Base-by-base conservation (phyloP, 352 stramenopile genomes). In the Globisporangium irregulare region DNA sequence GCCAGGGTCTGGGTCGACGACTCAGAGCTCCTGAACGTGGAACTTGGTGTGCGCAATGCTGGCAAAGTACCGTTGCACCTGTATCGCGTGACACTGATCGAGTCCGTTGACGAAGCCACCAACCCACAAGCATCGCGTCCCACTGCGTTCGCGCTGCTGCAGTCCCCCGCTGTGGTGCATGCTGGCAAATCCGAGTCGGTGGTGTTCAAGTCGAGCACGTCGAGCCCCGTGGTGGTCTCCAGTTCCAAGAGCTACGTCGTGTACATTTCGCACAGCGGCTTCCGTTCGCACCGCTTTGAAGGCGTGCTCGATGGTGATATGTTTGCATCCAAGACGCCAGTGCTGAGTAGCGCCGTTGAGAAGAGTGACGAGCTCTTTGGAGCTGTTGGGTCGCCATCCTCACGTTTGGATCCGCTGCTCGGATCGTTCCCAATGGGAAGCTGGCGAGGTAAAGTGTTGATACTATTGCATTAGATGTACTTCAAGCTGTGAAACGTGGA, bases 181-280 rank as follows among this genome's bases (percentile, higher is more conserved):
- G 74, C 77, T 5, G 75, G 67, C 8, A 72, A 68, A 15, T 75
- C 64, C 5, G 69, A 55, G 10, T 57, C 54, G 4, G 62, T 77
- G 36, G 71, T 48, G n/a, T 80, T 86, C 46, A 81, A 73, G 34
- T 63, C 76, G 3, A 79, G 76, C 54, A 74, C 24, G 22, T 64
- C 48, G 15, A 71, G 64, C 29, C 69, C 14, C 8, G 27, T 41
- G 56, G 69, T 32, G 48, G 72, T 81, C 46, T 66, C 65, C n/a
- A 62, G 63, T 6, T 67, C 67, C 3, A 73, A 75, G 56, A 74
- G 48, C 6, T 90, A 86, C 55, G 53, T 60, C 6, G 41, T 92
- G 46, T 92, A 90, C 65, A 81, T 92, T 62, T 87, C 79, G 3
- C 84, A 92, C 64, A 86, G 72, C n/a, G 80, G 80, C 9, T 78